Conservation (phyloP, 208 protist genomes). For the Trypanosoma vivax region DNA sequence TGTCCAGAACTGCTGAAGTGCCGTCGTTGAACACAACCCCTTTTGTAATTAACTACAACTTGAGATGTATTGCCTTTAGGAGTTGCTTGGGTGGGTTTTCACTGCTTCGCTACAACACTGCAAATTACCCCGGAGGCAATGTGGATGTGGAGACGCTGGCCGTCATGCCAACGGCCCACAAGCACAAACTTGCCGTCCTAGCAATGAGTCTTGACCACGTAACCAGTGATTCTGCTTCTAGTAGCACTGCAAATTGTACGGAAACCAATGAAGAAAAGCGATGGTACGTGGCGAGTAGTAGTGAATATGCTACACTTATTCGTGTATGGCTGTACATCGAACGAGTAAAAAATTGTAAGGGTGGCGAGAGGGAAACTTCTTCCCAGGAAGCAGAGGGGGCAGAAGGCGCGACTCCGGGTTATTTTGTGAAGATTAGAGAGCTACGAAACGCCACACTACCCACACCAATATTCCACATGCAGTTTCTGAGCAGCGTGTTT, state of each 20-base stretch:
- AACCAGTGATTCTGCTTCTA: slow-evolving; percentile 1
- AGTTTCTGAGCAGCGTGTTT: slow-evolving; percentile 18
- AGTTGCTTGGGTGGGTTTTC: slow-evolving; percentile 29
- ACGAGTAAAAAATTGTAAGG: not conserved
- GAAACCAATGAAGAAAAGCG: not conserved
- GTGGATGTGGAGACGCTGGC: slow-evolving; percentile 20
- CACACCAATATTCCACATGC: slow-evolving; percentile 20
- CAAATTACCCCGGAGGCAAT: not conserved
- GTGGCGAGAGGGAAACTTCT: no score
- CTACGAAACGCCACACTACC: slow-evolving; percentile 18
- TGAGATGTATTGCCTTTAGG: slow-evolving; percentile 28
- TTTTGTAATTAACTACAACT: slow-evolving; percentile 36
- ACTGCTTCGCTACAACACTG: slow-evolving; percentile 35
- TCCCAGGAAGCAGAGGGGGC: not conserved
- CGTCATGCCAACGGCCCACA: slow-evolving; percentile 26
- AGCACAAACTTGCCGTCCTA: slow-evolving; percentile 34
- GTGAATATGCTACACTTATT: slow-evolving; percentile 21
- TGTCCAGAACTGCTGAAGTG: not conserved
- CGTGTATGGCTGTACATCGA: slow-evolving; percentile 23
- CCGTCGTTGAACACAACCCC: not conserved
- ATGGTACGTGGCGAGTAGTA: slow-evolving; percentile 18
- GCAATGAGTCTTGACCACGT: slow-evolving; percentile 31
- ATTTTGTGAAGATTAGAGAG: slow-evolving; percentile 24
- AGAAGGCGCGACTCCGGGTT: not conserved
- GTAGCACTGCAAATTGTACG: not conserved